phyloP scores from a whole-genome alignment of 2,329 filamentous ascomycete species.

The Stemphylium vesicarium region DNA sequence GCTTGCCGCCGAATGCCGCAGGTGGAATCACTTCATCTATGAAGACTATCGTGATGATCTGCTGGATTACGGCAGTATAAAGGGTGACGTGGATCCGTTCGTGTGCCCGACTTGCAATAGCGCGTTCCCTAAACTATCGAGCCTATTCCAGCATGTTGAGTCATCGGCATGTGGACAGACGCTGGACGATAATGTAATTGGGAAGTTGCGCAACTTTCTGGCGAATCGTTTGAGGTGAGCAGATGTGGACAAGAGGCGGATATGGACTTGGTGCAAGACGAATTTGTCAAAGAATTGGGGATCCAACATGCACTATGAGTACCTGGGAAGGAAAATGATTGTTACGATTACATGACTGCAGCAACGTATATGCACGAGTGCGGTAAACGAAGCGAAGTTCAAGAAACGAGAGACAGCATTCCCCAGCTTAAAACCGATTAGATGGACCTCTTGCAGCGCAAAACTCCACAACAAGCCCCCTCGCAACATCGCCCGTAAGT shows the following conservation, averaged over 20 bases:
- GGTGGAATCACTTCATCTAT: background rate
- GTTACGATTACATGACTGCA: too few species aligned
- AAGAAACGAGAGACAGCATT: background rate
- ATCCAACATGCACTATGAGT: too few species aligned
- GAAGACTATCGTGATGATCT: background rate
- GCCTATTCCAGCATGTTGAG: slow-evolving; percentile 15
- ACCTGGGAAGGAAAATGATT: too few species aligned
- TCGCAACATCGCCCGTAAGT: background rate
- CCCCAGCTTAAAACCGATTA: too few species aligned
- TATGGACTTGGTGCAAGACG: too few species aligned
- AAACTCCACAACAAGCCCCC: slow-evolving; percentile 27
- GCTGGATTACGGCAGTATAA: background rate
- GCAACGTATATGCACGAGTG: too few species aligned
- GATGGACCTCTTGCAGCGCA: slow-evolving; percentile 10
- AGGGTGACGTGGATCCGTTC: background rate
- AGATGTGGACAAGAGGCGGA: too few species aligned
- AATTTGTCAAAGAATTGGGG: too few species aligned
- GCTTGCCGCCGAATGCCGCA: background rate
- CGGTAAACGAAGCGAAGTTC: background rate
- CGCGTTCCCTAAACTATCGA: slow-evolving; percentile 2
- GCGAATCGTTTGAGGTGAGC: too few species aligned
- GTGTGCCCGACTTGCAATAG: slow-evolving; percentile 2
- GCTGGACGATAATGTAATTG: background rate
- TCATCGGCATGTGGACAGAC: slow-evolving; percentile 8
- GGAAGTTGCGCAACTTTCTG: too few species aligned